Evolutionary conservation across 139 green algal genomes (phyloP).

Genomic region (Chlorella sp.): DNA sequence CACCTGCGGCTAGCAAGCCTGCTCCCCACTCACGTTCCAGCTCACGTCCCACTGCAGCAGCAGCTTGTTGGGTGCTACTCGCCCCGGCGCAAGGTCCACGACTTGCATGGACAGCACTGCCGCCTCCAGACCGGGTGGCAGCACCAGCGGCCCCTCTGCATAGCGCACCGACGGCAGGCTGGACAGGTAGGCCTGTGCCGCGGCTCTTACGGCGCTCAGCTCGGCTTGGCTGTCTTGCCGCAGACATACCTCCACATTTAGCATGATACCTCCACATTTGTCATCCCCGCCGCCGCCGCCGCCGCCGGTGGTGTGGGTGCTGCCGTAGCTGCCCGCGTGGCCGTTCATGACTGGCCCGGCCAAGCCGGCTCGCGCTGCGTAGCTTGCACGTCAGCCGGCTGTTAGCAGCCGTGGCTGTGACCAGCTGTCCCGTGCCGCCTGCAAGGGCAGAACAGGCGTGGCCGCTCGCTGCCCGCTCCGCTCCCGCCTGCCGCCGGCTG

Average conservation of each 20-base stretch:
- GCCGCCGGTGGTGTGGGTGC: no score
- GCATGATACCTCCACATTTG: constrained; percentile 15
- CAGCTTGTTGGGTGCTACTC: background rate
- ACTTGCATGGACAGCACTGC: constrained; percentile 30
- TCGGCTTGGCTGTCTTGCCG: constrained; percentile 25
- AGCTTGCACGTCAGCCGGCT: background rate
- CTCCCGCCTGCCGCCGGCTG: background rate
- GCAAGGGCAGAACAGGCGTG: no score
- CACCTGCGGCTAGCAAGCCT: no score
- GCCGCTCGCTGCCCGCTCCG: no score
- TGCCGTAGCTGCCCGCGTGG: background rate
- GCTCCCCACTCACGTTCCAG: constrained; percentile 6
- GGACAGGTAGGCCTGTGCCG: constrained; percentile 9
- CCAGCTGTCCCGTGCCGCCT: no score
- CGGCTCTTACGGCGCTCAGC: background rate
- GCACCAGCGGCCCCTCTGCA: constrained; percentile 12
- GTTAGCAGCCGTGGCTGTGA: no score
- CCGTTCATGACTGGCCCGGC: background rate
- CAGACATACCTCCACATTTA: constrained; percentile 32
- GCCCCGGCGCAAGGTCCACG: constrained; percentile 9
- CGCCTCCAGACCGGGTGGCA: constrained; percentile 18
- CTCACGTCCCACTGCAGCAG: constrained; percentile 32
- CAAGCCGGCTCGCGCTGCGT: background rate
- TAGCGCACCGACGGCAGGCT: constrained; percentile 23
- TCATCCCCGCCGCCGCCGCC: background rate